Conservation (phyloP, 352 stramenopile species). For the Phytophthora meadii region DNA sequence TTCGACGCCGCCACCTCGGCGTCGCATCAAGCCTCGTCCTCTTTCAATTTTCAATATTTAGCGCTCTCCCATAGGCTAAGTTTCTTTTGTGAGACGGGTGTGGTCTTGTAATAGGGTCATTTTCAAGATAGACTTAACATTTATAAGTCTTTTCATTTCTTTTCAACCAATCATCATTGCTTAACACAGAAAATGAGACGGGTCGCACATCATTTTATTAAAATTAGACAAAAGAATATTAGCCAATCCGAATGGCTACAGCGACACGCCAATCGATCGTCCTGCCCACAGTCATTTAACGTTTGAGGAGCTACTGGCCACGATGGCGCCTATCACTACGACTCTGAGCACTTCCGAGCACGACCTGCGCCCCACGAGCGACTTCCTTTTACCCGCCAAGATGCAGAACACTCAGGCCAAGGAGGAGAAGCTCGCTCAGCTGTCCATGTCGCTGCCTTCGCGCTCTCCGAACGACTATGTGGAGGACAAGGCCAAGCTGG, state of each 20-base stretch:
- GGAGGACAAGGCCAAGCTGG: slow-evolving; percentile 80
- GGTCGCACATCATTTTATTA: no score
- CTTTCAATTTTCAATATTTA: no score
- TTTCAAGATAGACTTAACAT: no score
- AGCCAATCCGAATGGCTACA: slow-evolving; percentile 11
- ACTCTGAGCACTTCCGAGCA: slow-evolving; percentile 31
- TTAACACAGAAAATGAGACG: no score
- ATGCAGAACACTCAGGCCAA: slow-evolving; percentile 47
- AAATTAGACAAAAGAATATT: not conserved
- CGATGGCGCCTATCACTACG: slow-evolving; percentile 58
- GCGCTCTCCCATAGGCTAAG: no score
- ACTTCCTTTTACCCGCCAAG: slow-evolving; percentile 35
- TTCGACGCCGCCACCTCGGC: slow-evolving; percentile 23
- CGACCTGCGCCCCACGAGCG: slow-evolving; percentile 16
- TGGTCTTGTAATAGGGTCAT: no score
- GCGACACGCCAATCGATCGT: slow-evolving; percentile 16
- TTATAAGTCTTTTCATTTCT: not conserved
- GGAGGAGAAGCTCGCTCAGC: slow-evolving; percentile 39
- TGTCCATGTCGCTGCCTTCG: slow-evolving; percentile 74
- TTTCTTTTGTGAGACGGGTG: no score
- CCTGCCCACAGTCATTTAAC: slow-evolving; percentile 27
- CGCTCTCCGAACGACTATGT: slow-evolving; percentile 68
- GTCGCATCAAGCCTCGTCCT: slow-evolving; percentile 10
- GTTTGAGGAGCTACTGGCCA: slow-evolving; percentile 16
- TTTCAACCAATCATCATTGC: slow-evolving; percentile 15